These are phyloP conservation scores for Zymoseptoria crescenta DNA, from an alignment of 2,329 filamentous ascomycete species.

Conservation along the genomic window DNA sequence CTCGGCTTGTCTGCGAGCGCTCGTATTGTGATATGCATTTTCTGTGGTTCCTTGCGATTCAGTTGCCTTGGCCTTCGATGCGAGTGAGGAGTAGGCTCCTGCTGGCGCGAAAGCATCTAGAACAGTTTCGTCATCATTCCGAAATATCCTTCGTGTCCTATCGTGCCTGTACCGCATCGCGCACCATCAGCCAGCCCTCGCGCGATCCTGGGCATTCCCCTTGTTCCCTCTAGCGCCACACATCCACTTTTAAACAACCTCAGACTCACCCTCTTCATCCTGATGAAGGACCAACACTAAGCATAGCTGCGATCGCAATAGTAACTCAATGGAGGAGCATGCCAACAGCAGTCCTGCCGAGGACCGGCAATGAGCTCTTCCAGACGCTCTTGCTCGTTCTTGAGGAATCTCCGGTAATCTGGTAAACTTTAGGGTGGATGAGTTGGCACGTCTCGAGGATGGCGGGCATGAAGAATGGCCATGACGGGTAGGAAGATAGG, in stretches of 20 bases:
- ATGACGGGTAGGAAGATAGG: not conserved
- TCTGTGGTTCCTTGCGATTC: too few species aligned
- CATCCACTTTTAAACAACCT: not conserved
- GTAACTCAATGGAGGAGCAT: not conserved
- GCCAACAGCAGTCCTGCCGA: not conserved
- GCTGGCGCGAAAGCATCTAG: too few species aligned
- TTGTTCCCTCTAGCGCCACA: not conserved
- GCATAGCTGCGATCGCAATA: not conserved
- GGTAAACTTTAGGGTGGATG: conserved; percentile 1
- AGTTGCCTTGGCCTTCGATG: too few species aligned
- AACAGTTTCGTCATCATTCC: too few species aligned
- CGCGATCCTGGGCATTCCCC: not conserved
- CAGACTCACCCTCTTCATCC: not conserved
- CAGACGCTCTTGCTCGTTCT: not conserved
- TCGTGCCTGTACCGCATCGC: not conserved
- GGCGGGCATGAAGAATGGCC: not conserved
- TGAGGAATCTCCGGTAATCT: not conserved
- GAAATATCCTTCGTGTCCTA: not conserved
- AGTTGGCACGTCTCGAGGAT: not conserved
- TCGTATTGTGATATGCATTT: too few species aligned
- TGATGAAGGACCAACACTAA: not conserved
- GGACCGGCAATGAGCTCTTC: not conserved
- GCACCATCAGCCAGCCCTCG: not conserved
- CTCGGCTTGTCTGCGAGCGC: too few species aligned
- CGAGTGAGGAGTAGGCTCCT: too few species aligned